phyloP scores from a whole-genome alignment of 2,329 filamentous ascomycete genomes.

The Trichothecium roseum region DNA sequence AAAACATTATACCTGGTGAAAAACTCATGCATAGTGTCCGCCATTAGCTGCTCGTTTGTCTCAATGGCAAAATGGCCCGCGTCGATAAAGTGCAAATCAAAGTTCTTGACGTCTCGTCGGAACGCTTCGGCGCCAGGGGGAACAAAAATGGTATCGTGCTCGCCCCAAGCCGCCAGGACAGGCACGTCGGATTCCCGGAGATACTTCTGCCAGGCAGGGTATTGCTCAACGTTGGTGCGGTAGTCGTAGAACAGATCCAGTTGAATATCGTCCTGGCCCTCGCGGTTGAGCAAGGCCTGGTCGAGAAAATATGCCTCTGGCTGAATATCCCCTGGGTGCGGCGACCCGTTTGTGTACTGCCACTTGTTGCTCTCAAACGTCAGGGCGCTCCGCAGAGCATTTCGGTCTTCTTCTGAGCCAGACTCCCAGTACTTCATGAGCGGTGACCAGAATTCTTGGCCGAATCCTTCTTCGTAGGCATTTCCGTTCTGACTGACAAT shows the following conservation, averaged over 20 bases:
- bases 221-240: constrained; percentile 39
- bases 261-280: constrained; percentile 40
- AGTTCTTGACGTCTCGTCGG: constrained; percentile 28
- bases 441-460: constrained; percentile 36
- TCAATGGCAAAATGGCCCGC: constrained; percentile 44
- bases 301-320: constrained; percentile 41
- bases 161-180: constrained; percentile 47
- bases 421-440: constrained; percentile 33
- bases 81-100: constrained; percentile 33
- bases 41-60: constrained; percentile 19
- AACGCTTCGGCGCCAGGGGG: constrained; percentile 42
- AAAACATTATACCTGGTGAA: constrained; percentile 4
- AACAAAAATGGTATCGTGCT: constrained; percentile 42
- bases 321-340: constrained; percentile 21
- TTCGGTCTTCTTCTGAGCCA: constrained; percentile 21
- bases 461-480: constrained; percentile 46
- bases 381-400: constrained; percentile 21
- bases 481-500: constrained; percentile 53
- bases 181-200: constrained; percentile 39
- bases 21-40: constrained; percentile 7
- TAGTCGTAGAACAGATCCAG: constrained; percentile 49
- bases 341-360: constrained; percentile 32
- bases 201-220: constrained; percentile 44
- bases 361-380: constrained; percentile 26
- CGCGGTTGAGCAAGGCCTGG: constrained; percentile 36